Conservation (phyloP, 176 grass and related monocot genomes). For the Aegilops speltoides region DNA sequence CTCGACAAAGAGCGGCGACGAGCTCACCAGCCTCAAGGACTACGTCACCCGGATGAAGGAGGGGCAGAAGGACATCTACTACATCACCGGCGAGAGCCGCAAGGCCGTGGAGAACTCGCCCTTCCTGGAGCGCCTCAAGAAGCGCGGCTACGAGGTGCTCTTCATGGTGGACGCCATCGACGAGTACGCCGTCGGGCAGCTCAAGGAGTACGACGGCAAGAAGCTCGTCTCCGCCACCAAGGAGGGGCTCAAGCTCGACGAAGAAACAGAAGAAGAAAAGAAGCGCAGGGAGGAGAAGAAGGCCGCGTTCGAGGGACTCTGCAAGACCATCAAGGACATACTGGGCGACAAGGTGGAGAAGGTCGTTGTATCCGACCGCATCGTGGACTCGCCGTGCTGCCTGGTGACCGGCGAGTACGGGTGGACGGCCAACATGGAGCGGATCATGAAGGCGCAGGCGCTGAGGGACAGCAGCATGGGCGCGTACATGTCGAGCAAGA, state of each 20-base stretch:
- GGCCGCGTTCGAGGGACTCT: slow-evolving; percentile 36
- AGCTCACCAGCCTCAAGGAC: slow-evolving; percentile 63
- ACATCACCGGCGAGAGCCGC: slow-evolving; percentile 63
- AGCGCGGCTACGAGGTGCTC: slow-evolving; percentile 64
- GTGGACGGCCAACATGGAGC: slow-evolving; percentile 56
- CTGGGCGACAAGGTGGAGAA: slow-evolving; percentile 46
- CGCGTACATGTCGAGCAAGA: slow-evolving; percentile 51
- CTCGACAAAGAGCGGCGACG: slow-evolving; percentile 57
- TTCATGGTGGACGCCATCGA: slow-evolving; percentile 82
- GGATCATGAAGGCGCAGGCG: slow-evolving; percentile 64
- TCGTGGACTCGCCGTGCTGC: slow-evolving; percentile 58
- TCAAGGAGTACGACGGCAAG: slow-evolving; percentile 82
- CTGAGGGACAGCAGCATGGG: slow-evolving; percentile 49
- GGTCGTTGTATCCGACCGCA: slow-evolving; percentile 48
- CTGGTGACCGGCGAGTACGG: slow-evolving; percentile 52
- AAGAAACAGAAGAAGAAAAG: slow-evolving; percentile 50
- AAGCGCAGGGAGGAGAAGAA: slow-evolving; percentile 29
- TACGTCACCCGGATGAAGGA: slow-evolving; percentile 59
- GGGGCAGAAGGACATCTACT: slow-evolving; percentile 63
- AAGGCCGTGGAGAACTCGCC: slow-evolving; percentile 70
- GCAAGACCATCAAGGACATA: slow-evolving; percentile 61
- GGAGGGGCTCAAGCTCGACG: slow-evolving; percentile 52
- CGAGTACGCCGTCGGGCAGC: slow-evolving; percentile 55
- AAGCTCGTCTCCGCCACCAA: slow-evolving; percentile 54
- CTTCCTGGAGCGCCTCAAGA: slow-evolving; percentile 57